A percentile compares a stretch with the other conserved stretches of the same genome.
Conservation (phyloP, 345 rosid species). For the Aquilaria malaccensis region DNA sequence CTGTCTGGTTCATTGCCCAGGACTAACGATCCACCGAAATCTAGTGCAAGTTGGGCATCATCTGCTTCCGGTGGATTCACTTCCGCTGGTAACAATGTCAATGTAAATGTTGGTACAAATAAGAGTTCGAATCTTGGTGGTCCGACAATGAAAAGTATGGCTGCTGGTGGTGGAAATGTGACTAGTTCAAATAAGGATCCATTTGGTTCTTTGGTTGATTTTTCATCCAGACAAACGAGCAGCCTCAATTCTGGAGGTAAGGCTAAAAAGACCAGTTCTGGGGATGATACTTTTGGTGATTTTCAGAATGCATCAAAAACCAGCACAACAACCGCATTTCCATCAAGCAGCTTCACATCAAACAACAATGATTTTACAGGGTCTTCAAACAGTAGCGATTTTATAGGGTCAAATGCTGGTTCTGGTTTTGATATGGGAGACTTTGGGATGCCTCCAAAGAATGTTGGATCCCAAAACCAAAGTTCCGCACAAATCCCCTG, state of each 20-base stretch:
- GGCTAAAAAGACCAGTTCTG: slow-evolving; percentile 21
- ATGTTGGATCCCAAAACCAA: slow-evolving; percentile 35
- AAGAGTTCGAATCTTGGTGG: slow-evolving; percentile 56
- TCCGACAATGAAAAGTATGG: slow-evolving; percentile 49
- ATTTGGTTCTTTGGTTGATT: slow-evolving; percentile 71
- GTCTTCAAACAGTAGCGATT: slow-evolving; percentile 21
- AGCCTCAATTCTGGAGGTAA: slow-evolving; percentile 46
- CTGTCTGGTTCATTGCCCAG: slow-evolving; percentile 76
- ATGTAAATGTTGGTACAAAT: slow-evolving; percentile 23
- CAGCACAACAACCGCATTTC: slow-evolving; percentile 26
- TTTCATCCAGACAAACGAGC: slow-evolving; percentile 51
- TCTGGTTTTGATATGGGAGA: slow-evolving; percentile 28
- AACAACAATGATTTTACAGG: too few species aligned
- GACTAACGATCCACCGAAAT: slow-evolving; percentile 28
- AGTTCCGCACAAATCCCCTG: slow-evolving; percentile 29
- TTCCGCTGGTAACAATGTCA: slow-evolving; percentile 24
- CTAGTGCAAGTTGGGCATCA: slow-evolving; percentile 42
- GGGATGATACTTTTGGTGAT: slow-evolving; percentile 41
- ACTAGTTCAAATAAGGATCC: slow-evolving; percentile 54
- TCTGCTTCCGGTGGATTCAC: slow-evolving; percentile 33
- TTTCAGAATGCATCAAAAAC: slow-evolving; percentile 55
- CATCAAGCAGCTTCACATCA: slow-evolving; percentile 33
- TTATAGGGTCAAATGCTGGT: slow-evolving; percentile 27
- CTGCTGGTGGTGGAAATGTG: slow-evolving; percentile 36
- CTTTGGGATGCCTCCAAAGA: slow-evolving; percentile 48